Percentiles rank a stretch among this genome's conserved stretches.
These are phyloP conservation scores for Pseudocercospora crystallina DNA, from an alignment of 2,329 filamentous ascomycete species.

Conservation along the genomic window DNA sequence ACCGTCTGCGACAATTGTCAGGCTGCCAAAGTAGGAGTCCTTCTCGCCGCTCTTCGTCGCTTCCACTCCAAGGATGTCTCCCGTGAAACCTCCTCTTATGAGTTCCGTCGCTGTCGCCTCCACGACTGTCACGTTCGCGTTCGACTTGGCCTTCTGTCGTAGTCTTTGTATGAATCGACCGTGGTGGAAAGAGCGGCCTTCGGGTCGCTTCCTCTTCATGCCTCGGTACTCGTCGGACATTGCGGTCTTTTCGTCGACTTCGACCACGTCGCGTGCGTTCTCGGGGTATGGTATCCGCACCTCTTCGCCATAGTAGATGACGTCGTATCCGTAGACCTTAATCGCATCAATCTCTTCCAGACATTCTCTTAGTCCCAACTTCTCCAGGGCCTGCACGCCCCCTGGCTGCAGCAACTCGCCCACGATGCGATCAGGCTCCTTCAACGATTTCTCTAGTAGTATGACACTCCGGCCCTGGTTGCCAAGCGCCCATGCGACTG, in stretches of 20 bases:
- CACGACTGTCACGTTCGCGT: constrained; percentile 83
- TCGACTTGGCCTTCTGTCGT: constrained; percentile 68
- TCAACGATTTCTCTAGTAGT: constrained; percentile 82
- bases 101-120: constrained; percentile 83
- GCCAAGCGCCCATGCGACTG: constrained; percentile 78
- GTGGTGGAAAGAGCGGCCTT: constrained; percentile 87
- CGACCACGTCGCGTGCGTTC: constrained; percentile 45
- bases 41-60: constrained; percentile 63
- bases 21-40: constrained; percentile 79
- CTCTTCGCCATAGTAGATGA: constrained; percentile 74
- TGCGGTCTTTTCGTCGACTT: constrained; percentile 34
- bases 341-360: constrained; percentile 87
- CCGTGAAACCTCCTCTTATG: constrained; percentile 66
- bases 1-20: constrained; percentile 89
- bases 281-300: constrained; percentile 78
- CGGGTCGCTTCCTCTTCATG: constrained; percentile 52
- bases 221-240: constrained; percentile 31
- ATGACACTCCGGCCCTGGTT: constrained; percentile 89
- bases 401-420: constrained; percentile 94
- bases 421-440: constrained; percentile 92
- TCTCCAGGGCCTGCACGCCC: constrained; percentile 75
- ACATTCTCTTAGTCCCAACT: constrained; percentile 77
- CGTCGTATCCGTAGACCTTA: constrained; percentile 79
- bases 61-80: constrained; percentile 80
- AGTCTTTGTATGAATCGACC: constrained; percentile 86